A percentile compares a stretch with the other conserved stretches of the same genome.
Conservation (phyloP, 2,329 filamentous ascomycete genomes). For the Xylariaceae sp. region DNA sequence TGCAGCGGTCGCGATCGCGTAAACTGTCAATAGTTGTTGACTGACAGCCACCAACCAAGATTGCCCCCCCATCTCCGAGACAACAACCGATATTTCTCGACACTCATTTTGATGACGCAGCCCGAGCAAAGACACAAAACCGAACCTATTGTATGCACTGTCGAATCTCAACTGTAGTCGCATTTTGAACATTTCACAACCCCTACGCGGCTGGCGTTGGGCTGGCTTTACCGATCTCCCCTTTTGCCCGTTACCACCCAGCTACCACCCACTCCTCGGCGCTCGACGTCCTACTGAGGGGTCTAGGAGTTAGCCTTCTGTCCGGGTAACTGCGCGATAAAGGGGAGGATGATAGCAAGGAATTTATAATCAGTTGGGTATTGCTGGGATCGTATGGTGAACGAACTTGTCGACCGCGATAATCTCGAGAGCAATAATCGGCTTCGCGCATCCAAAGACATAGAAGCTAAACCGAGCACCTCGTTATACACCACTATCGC, state of each 20-base stretch:
- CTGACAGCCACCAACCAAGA: slow-evolving; percentile 21
- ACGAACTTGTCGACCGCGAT: slow-evolving; percentile 13
- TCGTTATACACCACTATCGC: slow-evolving; percentile 21
- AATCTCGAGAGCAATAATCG: slow-evolving; percentile 6
- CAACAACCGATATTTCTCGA: slow-evolving; percentile 17
- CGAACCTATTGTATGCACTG: slow-evolving; percentile 8
- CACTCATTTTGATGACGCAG: slow-evolving; percentile 2
- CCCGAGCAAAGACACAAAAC: neutral
- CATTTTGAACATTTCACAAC: slow-evolving; percentile 4
- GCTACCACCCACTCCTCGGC: slow-evolving; percentile 12
- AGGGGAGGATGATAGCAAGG: slow-evolving; percentile 18
- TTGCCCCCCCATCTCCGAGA: slow-evolving; percentile 22
- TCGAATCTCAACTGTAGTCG: slow-evolving; percentile 1
- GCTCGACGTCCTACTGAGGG: slow-evolving; percentile 9
- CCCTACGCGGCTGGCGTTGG: slow-evolving; percentile 11
- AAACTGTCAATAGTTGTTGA: slow-evolving; percentile 22
- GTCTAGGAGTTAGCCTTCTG: slow-evolving; percentile 5
- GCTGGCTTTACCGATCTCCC: slow-evolving; percentile 13
- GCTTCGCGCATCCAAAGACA: slow-evolving; percentile 7
- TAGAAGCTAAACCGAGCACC: slow-evolving; percentile 1
- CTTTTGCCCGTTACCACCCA: slow-evolving; percentile 4
- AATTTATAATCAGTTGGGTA: slow-evolving; percentile 4
- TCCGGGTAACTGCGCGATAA: slow-evolving; percentile 12
- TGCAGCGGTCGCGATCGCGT: slow-evolving; percentile 24
- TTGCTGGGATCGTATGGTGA: slow-evolving; percentile 10